phyloP scores from a whole-genome alignment of 2,329 filamentous ascomycete species.

The Pyrenochaeta sp. region DNA sequence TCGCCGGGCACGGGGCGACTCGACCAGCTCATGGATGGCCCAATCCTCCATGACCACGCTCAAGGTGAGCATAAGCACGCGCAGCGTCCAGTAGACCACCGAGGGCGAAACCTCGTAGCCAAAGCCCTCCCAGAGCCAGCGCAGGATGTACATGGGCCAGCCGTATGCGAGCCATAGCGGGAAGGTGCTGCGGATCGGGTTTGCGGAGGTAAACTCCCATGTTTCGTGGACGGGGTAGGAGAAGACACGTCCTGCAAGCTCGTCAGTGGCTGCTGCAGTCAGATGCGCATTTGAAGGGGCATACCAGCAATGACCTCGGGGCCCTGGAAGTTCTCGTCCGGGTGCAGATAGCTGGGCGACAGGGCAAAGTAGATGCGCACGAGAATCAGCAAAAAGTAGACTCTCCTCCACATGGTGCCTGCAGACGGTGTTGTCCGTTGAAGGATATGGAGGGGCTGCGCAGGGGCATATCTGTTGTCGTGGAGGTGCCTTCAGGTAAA shows the following conservation, averaged over 20 bases:
- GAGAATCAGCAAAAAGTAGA: constrained; percentile 83
- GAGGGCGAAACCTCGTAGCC: constrained; percentile 84
- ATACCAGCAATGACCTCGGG: constrained; percentile 94
- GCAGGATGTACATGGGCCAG: constrained; percentile 88
- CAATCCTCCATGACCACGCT: constrained; percentile 98
- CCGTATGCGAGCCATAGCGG: constrained; percentile 96
- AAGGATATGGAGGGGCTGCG: constrained; percentile 22
- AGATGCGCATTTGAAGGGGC: constrained; percentile 6
- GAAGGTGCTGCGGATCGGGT: constrained; percentile 94
- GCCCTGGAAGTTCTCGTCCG: constrained; percentile 98
- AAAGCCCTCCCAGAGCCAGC: constrained; percentile 90
- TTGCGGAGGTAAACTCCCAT: constrained; percentile 92
- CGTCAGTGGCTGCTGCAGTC: constrained; percentile 16
- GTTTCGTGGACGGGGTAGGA: constrained; percentile 88
- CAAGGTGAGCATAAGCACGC: constrained; percentile 89
- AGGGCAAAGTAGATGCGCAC: constrained; percentile 94
- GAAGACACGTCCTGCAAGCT: constrained; percentile 80
- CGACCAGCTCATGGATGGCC: constrained; percentile 91
- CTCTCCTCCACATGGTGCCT: constrained; percentile 83
- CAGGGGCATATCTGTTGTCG: constrained; percentile 44
- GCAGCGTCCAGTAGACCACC: constrained; percentile 87
- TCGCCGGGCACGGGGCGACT: constrained; percentile 73
- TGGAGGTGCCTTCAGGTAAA: constrained; percentile 19
- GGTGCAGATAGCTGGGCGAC: constrained; percentile 94
- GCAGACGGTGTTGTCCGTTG: constrained; percentile 24